Evolutionary conservation across 768 basidiomycete species (phyloP).

Genomic region (Panaeolus cyanescens): DNA sequence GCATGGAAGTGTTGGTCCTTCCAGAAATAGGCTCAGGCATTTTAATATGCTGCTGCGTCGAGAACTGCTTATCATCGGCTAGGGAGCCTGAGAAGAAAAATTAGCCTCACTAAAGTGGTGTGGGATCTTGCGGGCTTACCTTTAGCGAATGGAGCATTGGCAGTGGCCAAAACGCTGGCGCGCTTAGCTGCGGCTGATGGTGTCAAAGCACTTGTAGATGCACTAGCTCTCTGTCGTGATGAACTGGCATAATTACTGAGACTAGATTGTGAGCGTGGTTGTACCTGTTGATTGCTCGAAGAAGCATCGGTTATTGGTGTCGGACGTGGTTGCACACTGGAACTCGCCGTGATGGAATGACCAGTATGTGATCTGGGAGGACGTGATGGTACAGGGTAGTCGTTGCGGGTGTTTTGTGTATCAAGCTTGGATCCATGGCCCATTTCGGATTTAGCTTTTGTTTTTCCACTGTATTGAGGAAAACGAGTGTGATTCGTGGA

Average conservation of each 20-base stretch:
- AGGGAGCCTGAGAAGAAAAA: constrained; percentile 2
- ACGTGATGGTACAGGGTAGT: constrained; percentile 20
- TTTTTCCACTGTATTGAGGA: constrained; percentile 18
- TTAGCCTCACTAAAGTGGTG: background rate
- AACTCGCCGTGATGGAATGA: constrained; percentile 21
- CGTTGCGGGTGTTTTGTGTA: constrained; percentile 12
- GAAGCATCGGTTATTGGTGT: constrained; percentile 8
- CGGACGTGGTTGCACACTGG: constrained; percentile 10
- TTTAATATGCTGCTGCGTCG: background rate
- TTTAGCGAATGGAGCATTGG: constrained; percentile 27
- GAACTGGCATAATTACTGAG: constrained; percentile 27
- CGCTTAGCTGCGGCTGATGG: constrained; percentile 54
- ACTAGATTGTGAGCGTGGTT: constrained; percentile 36
- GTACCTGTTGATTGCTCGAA: constrained; percentile 10
- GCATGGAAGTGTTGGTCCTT: background rate
- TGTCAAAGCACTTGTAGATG: constrained; percentile 58
- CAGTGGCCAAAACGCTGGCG: constrained; percentile 41
- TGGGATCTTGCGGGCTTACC: constrained; percentile 25
- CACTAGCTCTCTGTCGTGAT: constrained; percentile 49
- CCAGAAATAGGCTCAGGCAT: background rate
- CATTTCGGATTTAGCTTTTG: constrained; percentile 40
- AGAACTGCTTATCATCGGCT: background rate
- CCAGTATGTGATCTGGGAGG: constrained; percentile 30
- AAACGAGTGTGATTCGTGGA: constrained; percentile 8
- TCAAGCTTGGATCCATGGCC: constrained; percentile 33